Evolutionary conservation across 192 early-diverging fungal genomes (phyloP).

Genomic region (Mycoemilia scoparia): DNA sequence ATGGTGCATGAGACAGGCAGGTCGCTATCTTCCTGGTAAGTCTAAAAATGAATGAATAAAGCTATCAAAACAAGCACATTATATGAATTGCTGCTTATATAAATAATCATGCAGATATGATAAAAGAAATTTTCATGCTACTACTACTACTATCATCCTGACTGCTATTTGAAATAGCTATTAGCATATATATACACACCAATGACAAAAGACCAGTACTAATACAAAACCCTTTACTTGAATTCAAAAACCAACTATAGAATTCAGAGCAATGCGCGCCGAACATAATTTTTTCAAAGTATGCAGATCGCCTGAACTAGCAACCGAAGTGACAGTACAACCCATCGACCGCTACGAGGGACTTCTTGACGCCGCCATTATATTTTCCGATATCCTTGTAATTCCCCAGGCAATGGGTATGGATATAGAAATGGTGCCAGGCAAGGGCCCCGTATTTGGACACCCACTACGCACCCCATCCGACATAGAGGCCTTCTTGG

Average conservation of each 20-base stretch:
- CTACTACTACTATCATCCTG: neutral
- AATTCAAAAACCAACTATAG: too few species aligned
- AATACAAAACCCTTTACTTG: neutral
- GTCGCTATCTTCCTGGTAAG: constrained; percentile 88
- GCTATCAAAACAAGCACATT: neutral
- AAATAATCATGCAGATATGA: neutral
- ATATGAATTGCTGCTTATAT: constrained; percentile 2
- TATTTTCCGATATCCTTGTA: constrained; percentile 96
- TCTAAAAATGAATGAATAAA: constrained; percentile 36
- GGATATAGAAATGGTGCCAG: constrained; percentile 82
- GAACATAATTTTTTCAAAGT: constrained; percentile 89
- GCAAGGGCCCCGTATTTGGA: constrained; percentile 80
- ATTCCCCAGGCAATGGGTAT: constrained; percentile 93
- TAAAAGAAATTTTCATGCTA: neutral
- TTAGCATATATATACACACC: neutral
- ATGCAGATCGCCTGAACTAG: constrained; percentile 80
- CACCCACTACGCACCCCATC: constrained; percentile 50
- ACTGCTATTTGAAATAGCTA: neutral
- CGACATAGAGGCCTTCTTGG: constrained; percentile 55
- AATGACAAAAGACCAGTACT: neutral
- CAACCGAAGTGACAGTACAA: constrained; percentile 88
- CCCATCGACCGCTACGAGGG: constrained; percentile 83
- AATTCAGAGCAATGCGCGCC: constrained; percentile 70
- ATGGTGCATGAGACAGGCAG: constrained; percentile 99
- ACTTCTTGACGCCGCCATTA: constrained; percentile 89